Base-by-base conservation (phyloP, 306 rosid genomes). In the Cotoneaster glaucophyllus region DNA sequence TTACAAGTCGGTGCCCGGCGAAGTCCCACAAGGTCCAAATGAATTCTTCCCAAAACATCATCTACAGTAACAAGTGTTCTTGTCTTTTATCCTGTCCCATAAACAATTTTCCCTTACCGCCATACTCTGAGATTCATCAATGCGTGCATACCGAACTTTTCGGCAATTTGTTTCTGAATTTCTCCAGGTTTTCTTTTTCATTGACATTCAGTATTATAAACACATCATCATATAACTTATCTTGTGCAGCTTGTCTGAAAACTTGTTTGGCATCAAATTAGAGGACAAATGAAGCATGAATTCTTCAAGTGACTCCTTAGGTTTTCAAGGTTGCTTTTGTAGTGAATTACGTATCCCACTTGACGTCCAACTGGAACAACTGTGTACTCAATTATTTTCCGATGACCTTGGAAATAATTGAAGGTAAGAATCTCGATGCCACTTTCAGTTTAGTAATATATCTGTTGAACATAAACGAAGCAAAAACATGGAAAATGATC, bases 81-180 rank as follows among this genome's bases (percentile, higher is more conserved):
- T 57, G 2, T 62, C 58, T 25, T 25, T 25, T 25, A 25, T 25
- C 26, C 1, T 25, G 26, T 28, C 15, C 1, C 4, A 39, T 9
- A 86, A 8, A 11, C 31, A 37, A 2, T 14, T 0, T 6, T 78
- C 81, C n/a, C 64, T 44, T 78, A 22, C 71, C 4, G 4, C 76
- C 8, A 10, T 21, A 14, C 21, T 52, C 4, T 32, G 6, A 54
- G 0, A 48, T 48, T 8, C 67, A 1, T 32, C 12, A 12, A 67
- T 28, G n/a, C n/a, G 2, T 77, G 65, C 81, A 82, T 5, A 39
- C 75, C 79, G 8, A 77, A 73, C 29, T 26, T 43, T 22, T 67
- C 72, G 21, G 61, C 78, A 61, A 82, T 77, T 58, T 72, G 61
- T 28, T n/a, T 48, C 52, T 77, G 81, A 26, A 77, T n/a, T 9